phyloP scores from a whole-genome alignment of 352 stramenopile species.

The Globisporangium carolinianum region DNA sequence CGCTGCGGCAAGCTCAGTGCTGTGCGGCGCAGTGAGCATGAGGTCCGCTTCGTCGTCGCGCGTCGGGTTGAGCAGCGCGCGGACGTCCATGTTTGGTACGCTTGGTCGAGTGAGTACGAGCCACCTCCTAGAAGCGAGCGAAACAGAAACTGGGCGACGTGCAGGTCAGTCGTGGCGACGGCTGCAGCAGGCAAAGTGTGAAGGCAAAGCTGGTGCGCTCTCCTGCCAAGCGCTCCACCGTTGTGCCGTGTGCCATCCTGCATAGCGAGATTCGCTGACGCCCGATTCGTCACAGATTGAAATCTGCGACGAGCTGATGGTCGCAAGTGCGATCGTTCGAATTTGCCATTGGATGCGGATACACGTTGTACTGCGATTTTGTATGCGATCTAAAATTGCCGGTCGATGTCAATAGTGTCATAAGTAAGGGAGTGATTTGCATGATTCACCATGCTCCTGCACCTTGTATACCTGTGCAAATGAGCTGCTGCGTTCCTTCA shows the following conservation, averaged over 20 bases:
- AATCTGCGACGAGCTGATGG: conserved; percentile 13
- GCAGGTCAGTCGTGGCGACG: neutral
- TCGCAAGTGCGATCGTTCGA: too few species aligned
- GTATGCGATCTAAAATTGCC: too few species aligned
- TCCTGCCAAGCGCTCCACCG: too few species aligned
- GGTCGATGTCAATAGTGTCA: too few species aligned
- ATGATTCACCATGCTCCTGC: too few species aligned
- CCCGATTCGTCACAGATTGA: conserved; percentile 14
- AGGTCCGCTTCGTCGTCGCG: conserved; percentile 3
- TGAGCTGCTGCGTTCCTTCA: too few species aligned
- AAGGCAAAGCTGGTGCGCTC: too few species aligned
- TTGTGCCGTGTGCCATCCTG: neutral
- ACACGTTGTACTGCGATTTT: too few species aligned
- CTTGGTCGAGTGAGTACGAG: neutral
- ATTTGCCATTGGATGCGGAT: too few species aligned
- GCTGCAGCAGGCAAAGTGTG: too few species aligned
- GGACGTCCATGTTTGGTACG: conserved; percentile 17
- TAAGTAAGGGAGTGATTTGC: too few species aligned
- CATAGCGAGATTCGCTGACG: conserved; percentile 13
- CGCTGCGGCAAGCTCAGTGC: conserved; percentile 1
- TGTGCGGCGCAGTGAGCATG: neutral
- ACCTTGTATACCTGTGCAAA: too few species aligned
- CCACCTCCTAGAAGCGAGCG: neutral
- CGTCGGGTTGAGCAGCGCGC: conserved; percentile 24
- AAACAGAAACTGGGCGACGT: conserved; percentile 3